Evolutionary conservation across 768 basidiomycete species (phyloP).

Genomic region (Pluteus cervinus): DNA sequence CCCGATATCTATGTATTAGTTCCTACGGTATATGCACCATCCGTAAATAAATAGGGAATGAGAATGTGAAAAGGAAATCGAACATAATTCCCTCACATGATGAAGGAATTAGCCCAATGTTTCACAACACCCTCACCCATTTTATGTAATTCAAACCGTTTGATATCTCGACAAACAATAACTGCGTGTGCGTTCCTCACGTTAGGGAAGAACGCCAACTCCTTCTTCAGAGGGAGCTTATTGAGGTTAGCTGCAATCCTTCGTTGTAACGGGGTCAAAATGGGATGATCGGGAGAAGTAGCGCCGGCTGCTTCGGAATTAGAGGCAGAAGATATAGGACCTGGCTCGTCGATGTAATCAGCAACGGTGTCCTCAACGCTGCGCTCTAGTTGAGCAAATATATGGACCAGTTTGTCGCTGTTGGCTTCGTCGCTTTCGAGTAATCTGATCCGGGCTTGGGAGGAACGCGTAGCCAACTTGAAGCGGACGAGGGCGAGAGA

Average conservation of each 20-base stretch:
- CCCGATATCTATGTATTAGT: no score
- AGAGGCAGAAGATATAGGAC: conserved; percentile 14
- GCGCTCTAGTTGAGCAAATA: conserved; percentile 53
- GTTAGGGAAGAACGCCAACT: conserved; percentile 55
- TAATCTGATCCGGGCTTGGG: conserved; percentile 56
- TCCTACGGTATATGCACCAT: conserved; percentile 1
- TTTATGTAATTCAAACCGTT: conserved; percentile 50
- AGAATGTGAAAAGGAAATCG: not conserved
- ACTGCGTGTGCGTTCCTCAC: conserved; percentile 64
- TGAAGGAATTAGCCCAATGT: conserved; percentile 66
- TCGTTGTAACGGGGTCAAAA: conserved; percentile 51
- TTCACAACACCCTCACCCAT: conserved; percentile 60
- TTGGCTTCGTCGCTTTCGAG: conserved; percentile 52
- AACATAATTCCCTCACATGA: conserved; percentile 20
- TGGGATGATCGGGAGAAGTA: conserved; percentile 27
- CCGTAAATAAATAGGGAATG: not conserved
- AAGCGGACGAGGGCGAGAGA: conserved; percentile 52
- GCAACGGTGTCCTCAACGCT: conserved; percentile 35
- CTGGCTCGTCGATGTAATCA: conserved; percentile 49
- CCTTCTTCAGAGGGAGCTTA: conserved; percentile 65
- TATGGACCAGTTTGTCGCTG: conserved; percentile 45
- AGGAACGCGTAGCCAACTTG: conserved; percentile 48
- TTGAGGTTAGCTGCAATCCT: conserved; percentile 58
- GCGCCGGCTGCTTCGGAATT: conserved; percentile 3
- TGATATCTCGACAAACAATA: conserved; percentile 65